Evolutionary conservation across 23 red algal species (phyloP).

Genomic region (Gracilaria gracilis): DNA sequence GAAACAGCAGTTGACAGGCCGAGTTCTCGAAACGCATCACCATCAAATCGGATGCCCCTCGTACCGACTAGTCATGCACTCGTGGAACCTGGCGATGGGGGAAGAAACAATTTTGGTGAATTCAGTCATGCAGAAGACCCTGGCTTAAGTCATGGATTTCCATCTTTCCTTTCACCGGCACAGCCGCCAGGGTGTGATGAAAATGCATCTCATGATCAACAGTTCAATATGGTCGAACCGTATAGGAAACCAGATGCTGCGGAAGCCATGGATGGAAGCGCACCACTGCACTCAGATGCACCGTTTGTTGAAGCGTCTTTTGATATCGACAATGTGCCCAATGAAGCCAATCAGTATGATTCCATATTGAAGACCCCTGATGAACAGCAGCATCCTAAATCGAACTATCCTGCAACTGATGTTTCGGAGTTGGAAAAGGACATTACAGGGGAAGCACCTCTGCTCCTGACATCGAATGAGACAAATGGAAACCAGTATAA

Average conservation of each 20-base stretch:
- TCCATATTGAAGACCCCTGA: neutral
- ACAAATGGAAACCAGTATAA: neutral
- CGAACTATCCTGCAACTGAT: neutral
- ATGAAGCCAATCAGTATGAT: neutral
- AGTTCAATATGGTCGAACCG: too few relatives aligned
- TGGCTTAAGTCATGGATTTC: too few relatives aligned
- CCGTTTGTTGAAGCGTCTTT: neutral
- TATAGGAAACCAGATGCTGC: neutral
- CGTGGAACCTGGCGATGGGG: too few relatives aligned
- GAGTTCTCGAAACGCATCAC: too few relatives aligned
- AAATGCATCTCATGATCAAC: too few relatives aligned
- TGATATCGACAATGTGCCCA: neutral
- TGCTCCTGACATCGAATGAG: neutral
- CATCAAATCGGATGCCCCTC: too few relatives aligned
- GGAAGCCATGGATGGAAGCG: neutral
- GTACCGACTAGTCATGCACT: too few relatives aligned
- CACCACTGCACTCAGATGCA: neutral
- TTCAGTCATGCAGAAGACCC: too few relatives aligned
- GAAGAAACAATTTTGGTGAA: too few relatives aligned
- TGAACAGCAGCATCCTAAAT: neutral
- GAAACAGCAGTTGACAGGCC: too few relatives aligned
- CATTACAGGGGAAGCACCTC: neutral
- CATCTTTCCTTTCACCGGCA: too few relatives aligned
- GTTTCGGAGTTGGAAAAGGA: neutral
- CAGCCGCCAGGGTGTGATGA: too few relatives aligned